Percentiles rank a stretch among this genome's conserved stretches.
These are phyloP conservation scores for Candida hungchunana DNA, from an alignment of 805 yeast genomes.

Conservation along the genomic window DNA sequence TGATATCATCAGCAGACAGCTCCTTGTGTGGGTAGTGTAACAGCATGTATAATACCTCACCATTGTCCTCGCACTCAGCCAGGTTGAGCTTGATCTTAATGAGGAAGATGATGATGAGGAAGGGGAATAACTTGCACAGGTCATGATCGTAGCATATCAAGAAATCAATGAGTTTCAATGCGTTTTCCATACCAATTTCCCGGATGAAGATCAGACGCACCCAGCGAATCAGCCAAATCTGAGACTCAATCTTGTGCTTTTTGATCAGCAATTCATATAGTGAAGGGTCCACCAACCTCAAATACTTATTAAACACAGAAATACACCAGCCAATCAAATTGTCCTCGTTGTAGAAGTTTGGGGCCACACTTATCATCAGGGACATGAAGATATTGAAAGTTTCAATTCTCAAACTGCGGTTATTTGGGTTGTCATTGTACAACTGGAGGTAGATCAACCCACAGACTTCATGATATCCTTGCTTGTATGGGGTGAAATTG, in stretches of 20 bases:
- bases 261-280: conserved; percentile 41
- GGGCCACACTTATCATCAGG: conserved; percentile 39
- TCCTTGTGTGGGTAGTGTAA: conserved; percentile 40
- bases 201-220: conserved; percentile 41
- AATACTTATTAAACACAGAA: conserved; percentile 35
- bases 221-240: conserved; percentile 49
- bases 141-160: conserved; percentile 31
- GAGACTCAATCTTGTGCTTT: conserved; percentile 42
- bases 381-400: conserved; percentile 42
- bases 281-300: conserved; percentile 43
- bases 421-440: conserved; percentile 30
- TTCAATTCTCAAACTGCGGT: conserved; percentile 27
- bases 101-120: conserved; percentile 36
- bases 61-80: conserved; percentile 41
- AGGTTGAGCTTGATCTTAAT: conserved; percentile 41
- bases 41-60: conserved; percentile 41
- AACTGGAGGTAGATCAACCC: conserved; percentile 43
- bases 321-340: conserved; percentile 40
- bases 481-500: conserved; percentile 34
- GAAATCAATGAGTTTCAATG: conserved; percentile 39
- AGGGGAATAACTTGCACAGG: conserved; percentile 33
- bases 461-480: conserved; percentile 50
- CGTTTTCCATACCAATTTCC: conserved; percentile 38
- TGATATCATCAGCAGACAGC: conserved; percentile 27
- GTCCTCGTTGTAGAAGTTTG: conserved; percentile 40